Conservation (phyloP, 345 rosid genomes). For the Geranium brycei region DNA sequence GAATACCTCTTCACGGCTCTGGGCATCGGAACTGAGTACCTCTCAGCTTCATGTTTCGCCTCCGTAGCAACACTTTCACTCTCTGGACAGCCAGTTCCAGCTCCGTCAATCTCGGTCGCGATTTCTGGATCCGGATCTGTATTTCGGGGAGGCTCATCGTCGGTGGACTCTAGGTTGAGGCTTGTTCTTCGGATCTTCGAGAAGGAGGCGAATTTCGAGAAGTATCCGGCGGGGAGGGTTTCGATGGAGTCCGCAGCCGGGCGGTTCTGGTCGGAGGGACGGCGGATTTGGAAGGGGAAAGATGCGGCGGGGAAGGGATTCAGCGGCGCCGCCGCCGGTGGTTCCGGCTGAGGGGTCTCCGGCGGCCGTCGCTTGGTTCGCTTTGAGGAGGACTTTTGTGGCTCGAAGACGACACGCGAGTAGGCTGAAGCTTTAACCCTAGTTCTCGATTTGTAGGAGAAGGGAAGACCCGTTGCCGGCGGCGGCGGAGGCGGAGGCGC, state of each 20-base stretch:
- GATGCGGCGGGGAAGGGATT: slow-evolving; percentile 21
- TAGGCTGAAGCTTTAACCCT: slow-evolving; percentile 14
- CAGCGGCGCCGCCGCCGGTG: slow-evolving; percentile 4
- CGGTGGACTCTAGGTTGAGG: slow-evolving; percentile 28
- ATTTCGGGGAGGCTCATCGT: slow-evolving; percentile 8
- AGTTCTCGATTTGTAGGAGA: slow-evolving; percentile 15
- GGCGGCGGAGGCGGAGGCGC: slow-evolving; percentile 8
- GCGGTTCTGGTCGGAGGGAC: slow-evolving; percentile 16
- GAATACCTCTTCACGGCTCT: slow-evolving; percentile 24
- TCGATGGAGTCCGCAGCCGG: slow-evolving; percentile 22
- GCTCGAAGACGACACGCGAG: slow-evolving; percentile 7
- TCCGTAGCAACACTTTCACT: background rate
- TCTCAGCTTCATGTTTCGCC: slow-evolving; percentile 7
- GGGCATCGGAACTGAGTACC: slow-evolving; percentile 9
- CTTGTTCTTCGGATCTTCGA: slow-evolving; percentile 38
- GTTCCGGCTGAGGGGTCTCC: slow-evolving; percentile 11
- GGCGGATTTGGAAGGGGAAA: slow-evolving; percentile 53
- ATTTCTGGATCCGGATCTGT: background rate
- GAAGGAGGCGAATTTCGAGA: slow-evolving; percentile 48
- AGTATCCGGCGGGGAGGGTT: slow-evolving; percentile 41
- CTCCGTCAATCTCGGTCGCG: slow-evolving; percentile 6
- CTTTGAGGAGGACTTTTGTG: slow-evolving; percentile 18
- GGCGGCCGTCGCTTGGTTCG: slow-evolving; percentile 5
- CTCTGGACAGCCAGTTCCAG: background rate
- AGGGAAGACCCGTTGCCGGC: slow-evolving; percentile 6